Percentiles rank a stretch among this genome's conserved stretches.
These are phyloP conservation scores for Rhododendron williamsianum DNA, from an alignment of 148 eudicot genomes.

Conservation along the genomic window DNA sequence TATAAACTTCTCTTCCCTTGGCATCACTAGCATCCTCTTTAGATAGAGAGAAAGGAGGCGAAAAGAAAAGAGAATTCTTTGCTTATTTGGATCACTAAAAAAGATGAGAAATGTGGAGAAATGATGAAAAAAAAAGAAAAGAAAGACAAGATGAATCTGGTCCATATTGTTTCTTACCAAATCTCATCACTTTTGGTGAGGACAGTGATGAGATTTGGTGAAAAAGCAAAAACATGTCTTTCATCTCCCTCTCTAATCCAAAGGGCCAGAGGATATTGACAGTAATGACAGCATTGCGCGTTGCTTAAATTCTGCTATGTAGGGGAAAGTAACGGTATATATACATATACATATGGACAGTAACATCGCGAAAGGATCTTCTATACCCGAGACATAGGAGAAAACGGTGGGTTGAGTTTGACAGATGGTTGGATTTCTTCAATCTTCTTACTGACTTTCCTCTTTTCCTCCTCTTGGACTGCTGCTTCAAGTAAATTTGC, in stretches of 20 bases:
- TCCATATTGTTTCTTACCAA: neutral
- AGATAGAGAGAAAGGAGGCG: neutral
- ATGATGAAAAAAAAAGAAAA: too few species aligned
- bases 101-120: neutral
- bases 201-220: too few species aligned
- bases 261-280: too few species aligned
- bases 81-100: neutral
- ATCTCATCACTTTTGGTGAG: neutral
- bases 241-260: too few species aligned
- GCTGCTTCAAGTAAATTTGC: slow-evolving; percentile 46
- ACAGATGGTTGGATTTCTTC: slow-evolving; percentile 47
- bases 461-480: slow-evolving; percentile 51
- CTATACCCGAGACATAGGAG: slow-evolving; percentile 79
- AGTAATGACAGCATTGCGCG: neutral
- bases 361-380: neutral
- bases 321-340: too few species aligned
- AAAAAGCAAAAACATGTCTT: too few species aligned
- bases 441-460: slow-evolving; percentile 25
- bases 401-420: slow-evolving; percentile 78
- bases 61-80: neutral
- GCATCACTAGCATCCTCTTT: neutral
- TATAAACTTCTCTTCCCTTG: neutral
- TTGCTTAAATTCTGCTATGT: neutral
- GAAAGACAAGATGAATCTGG: neutral
- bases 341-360: neutral